Base-by-base conservation (phyloP, 176 grass and related monocot genomes). In the Bolboschoenus planiculmis region DNA sequence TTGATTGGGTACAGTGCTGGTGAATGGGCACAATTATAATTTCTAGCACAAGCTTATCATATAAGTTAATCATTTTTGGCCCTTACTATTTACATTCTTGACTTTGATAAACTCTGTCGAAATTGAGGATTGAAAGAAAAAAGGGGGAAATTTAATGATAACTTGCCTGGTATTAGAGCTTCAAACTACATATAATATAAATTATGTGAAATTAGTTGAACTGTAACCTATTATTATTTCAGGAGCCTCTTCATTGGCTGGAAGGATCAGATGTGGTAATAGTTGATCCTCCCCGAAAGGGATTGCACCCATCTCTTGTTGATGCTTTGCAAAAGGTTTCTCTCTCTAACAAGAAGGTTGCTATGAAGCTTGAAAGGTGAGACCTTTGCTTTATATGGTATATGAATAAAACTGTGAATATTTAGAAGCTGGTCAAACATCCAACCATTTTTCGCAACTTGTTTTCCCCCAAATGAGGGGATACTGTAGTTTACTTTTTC, bases 271-370 rank as follows among this genome's bases (percentile, higher is more conserved):
- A 91, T 88, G 85, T 94, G 2, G 90, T 92, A 66, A 85, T 97
- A 26, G 90, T 97, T 61, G 95, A 97, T 97, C 95, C 95, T 92
- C 92, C 95, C 6, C 92, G 95, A 87, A 97, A 97, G 89, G 95
- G 92, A 71, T 85, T 97, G 73, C 81, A 97, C 61, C 88, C 95
- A 82, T 93, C 90, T 70, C 83, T 97, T 86, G 81, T 94, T 58
- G 85, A 47, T 78, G 92, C 95, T 83, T 89, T 97, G 83, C 88
- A 87, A 61, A 91, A 85, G 75, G 53, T 92, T 84, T 89, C 92
- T 77, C 83, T 91, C 43, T 91, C 92, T 85, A 84, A 85, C 83
- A 44, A 57, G 48, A 94, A 94, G 79, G 84, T 84, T 26, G 54
- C 58, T 79, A 30, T 75, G 79, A 94, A 89, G 90, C 87, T 75